Conservation (phyloP, 2,329 filamentous ascomycete genomes). For the Cladosporium austrohemisphaericum region DNA sequence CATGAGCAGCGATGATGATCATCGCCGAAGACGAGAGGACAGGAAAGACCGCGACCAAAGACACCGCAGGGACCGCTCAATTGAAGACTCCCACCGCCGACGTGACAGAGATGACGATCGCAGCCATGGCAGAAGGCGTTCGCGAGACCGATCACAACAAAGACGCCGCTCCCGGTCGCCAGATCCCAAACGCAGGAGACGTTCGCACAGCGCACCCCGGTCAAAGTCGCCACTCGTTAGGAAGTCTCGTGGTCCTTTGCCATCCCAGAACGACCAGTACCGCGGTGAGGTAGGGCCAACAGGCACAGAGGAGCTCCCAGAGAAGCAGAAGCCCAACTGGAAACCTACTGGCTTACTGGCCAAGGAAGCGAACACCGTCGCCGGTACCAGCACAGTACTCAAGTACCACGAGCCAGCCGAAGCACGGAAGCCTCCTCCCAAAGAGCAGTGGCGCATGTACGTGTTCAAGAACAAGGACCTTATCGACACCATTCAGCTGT, state of each 20-base stretch:
- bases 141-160: conserved; percentile 23
- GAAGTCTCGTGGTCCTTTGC: conserved; percentile 41
- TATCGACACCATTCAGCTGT: conserved; percentile 75
- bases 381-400: conserved; percentile 71
- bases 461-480: conserved; percentile 80
- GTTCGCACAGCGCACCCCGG: conserved; percentile 26
- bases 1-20: conserved; percentile 5
- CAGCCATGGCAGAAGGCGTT: conserved; percentile 24
- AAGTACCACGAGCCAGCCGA: conserved; percentile 97
- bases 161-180: conserved; percentile 27
- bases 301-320: conserved; percentile 29
- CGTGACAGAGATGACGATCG: conserved; percentile 18
- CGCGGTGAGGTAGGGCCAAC: conserved; percentile 27
- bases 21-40: conserved; percentile 9
- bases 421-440: conserved; percentile 77
- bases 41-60: conserved; percentile 14
- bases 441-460: conserved; percentile 82
- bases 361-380: conserved; percentile 80
- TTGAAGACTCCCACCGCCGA: conserved; percentile 2
- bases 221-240: conserved; percentile 33
- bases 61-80: conserved; percentile 1
- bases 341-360: conserved; percentile 75
- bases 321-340: conserved; percentile 88
- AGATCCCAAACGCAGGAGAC: conserved; percentile 33
- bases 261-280: conserved; percentile 47